Percentiles rank a stretch among this genome's conserved stretches.
phyloP scores from a whole-genome alignment of 805 yeast species.

The Priceomyces medius region DNA sequence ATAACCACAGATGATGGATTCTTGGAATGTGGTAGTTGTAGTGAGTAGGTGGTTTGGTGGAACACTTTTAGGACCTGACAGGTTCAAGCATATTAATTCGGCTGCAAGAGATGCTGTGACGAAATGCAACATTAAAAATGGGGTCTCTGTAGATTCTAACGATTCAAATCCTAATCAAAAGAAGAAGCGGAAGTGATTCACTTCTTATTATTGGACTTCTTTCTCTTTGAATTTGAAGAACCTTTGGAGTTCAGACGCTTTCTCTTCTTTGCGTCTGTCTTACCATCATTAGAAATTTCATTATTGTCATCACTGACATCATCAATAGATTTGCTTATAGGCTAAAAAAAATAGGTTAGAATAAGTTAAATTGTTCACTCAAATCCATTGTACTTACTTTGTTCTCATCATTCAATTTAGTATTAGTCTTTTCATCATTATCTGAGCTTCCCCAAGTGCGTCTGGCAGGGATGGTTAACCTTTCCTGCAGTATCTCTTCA shows the following conservation, averaged over 20 bases:
- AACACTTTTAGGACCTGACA: constrained; percentile 83
- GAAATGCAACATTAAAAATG: constrained; percentile 32
- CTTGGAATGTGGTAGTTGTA: constrained; percentile 79
- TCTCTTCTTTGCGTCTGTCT: constrained; percentile 9
- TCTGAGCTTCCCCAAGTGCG: constrained; percentile 17
- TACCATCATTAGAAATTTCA: neutral
- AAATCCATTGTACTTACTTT: constrained; percentile 7
- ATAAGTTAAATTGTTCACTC: too few species aligned
- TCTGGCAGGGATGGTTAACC: constrained; percentile 9
- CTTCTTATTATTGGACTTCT: constrained; percentile 9
- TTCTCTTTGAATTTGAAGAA: constrained; percentile 6
- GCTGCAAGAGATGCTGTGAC: constrained; percentile 83
- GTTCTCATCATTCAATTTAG: constrained; percentile 1
- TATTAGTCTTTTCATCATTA: constrained; percentile 1
- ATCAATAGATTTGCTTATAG: too few species aligned
- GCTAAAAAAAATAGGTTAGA: too few species aligned
- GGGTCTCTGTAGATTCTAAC: neutral
- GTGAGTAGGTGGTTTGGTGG: constrained; percentile 96
- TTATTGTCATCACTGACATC: constrained; percentile 1
- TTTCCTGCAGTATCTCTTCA: constrained; percentile 15
- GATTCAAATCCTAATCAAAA: neutral
- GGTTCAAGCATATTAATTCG: constrained; percentile 90
- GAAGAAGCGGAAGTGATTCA: constrained; percentile 8
- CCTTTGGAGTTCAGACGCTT: neutral
- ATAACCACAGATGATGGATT: constrained; percentile 59